Evolutionary conservation across 73 alveolate species (phyloP), one percentile per base, ranked within the genome.

Genomic region (Blepharisma stoltei): DNA sequence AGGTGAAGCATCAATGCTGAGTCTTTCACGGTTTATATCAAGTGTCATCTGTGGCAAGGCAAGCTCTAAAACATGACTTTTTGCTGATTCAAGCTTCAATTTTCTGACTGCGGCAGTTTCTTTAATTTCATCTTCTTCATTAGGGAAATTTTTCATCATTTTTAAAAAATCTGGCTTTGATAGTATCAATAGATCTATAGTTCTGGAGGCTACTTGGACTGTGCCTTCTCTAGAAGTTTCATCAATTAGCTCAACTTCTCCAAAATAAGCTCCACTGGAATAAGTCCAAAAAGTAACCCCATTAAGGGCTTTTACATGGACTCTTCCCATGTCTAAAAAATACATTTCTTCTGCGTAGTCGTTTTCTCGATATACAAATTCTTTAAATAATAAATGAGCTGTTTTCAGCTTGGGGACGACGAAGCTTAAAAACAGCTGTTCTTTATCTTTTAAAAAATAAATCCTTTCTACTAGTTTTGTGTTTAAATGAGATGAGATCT

Each of bases 401-500:
- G 66, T 14, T 52, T 52, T 52, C 23, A 52, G 23, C 23, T 14
- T 14, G 27, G 66, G 66, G 66, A 52, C 66, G 23, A 52, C 54
- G 6, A 14, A 67, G 38, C 49, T 32, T 8, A 32, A n/a, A 20
- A 18, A 55, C 0, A 48, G 70, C 54, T 7, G 41, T 6, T 45
- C 71, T 71, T 21, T 43, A 38, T 6, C 65, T 53, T 48, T 27
- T 54, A 75, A 68, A 44, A 44, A 75, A 75, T 32, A 54, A 53
- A 14, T 49, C 53, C 14, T 46, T 37, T 75, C 65, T 48, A 11
- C 83, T 11, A 78, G 67, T 25, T 78, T 47, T 20, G 18, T 78
- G 53, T 83, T 83, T 7, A 83, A 55, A 11, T 65, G 69, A 52
- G 71, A 66, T 21, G 43, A 48, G 3, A 83, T 78, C 44, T 83